Evolutionary conservation across 768 basidiomycete species (phyloP), one percentile per base, ranked within the genome.

Genomic region (Tephrocybe sp.): DNA sequence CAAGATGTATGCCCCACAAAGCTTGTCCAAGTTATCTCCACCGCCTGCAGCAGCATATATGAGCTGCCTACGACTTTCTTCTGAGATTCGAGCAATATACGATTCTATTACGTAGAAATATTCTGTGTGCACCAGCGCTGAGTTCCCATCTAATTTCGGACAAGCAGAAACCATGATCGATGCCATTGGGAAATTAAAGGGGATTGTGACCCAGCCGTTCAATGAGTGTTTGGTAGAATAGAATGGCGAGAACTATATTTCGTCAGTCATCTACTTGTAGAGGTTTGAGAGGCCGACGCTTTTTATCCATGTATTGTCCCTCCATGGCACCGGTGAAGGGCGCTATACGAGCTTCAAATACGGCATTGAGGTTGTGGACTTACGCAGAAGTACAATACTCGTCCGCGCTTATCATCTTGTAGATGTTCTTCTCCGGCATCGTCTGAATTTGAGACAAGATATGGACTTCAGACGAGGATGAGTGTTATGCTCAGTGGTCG

Each of bases 401-500:
- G 32, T 65, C 62, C 42, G 65, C 67, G 0, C 65, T 66, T 4
- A 77, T 56, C 0, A 58, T 60, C 12, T 62, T 48, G 36, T 57
- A 53, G 39, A 48, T 48, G 0, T 28, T 18, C 6, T 34, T 0
- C 65, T 57, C 9, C 65, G 17, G 51, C 6, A 56, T 64, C 8
- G 70, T 47, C 0, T 65, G 54, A 1, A 73, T 41, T 7, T 52
- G 48, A 0, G 60, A 58, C 51, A 47, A 62, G 47, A 68, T 69
- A 51, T 79, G 78, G 1, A 68, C 51, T 30, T 70, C 78, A 79
- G 28, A 15, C 73, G 65, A 1, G 76, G 71, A 1, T 51, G 60
- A 0, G 68, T 65, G 0, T 60, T 40, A 46, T 68, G 48, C 20
- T 62, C 59, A 17, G 61, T 54, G 0, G 73, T 67, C 0, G 79